Base-by-base conservation (phyloP, 192 early-diverging fungal species). In the Coemansia sp. region DNA sequence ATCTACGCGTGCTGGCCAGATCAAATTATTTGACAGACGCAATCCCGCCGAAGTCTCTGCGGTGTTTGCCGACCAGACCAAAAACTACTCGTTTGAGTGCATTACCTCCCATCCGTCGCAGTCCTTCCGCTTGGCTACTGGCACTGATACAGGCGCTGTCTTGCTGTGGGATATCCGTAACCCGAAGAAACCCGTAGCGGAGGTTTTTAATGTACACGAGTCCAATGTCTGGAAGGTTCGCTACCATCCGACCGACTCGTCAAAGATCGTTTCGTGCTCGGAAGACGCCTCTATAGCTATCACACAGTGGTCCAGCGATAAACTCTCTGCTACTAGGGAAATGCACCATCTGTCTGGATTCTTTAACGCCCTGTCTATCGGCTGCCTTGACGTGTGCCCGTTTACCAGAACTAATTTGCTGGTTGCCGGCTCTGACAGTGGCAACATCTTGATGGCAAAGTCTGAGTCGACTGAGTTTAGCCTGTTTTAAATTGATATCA, bases 341-440 rank as follows among this genome's bases (percentile, higher is more conserved):
- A 70, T 79, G 14, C 66, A 69, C 9, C 58, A 36, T 10, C 31
- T 85, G 62, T 69, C 68, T 1, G 75, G 68, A 62, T 70, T 79
- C 57, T 80, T 82, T 67, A 85, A 85, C 27, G 66, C 66, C 7
- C 59, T 82, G 23, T 70, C 77, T 2, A 60, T 85, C 37, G 82
- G 77, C 65, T 78, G 80, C 68, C 59, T 85, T 29, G 80, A 85
- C 39, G 63, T 76, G 31, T 82, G 80, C 21, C 74, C 76, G 10
- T 76, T 68, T 25, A 77, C 77, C 14, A 62, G 74, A 31, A 58
- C 76, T 2, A 66, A 62, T 29, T 17, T 83, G 36, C 59, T 85
- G 4, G 71, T 83, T 57, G 84, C 84, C 10, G 84, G 84, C 38
- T 77, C 84, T 1, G 80, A 83, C 59, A 80, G 77, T 50, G 80